Evolutionary conservation across 1,139 yeast genomes (phyloP).

Genomic region (Diutina rugosa): DNA sequence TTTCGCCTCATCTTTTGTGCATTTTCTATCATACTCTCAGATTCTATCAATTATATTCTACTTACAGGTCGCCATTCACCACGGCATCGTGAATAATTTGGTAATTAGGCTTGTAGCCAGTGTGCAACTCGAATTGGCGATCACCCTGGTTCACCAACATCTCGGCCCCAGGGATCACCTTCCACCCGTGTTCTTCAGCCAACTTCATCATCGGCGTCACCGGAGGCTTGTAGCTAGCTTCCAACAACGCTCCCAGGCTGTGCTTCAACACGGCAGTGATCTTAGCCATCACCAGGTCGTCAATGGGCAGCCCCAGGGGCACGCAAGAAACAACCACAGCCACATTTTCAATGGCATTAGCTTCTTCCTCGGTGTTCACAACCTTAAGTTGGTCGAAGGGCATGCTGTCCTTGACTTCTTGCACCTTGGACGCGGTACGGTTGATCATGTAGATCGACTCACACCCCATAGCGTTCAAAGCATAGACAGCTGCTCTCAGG

Average conservation of each 20-base stretch:
- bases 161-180: slow-evolving; percentile 72
- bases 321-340: slow-evolving; percentile 71
- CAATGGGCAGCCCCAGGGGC: slow-evolving; percentile 78
- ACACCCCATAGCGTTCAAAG: slow-evolving; percentile 73
- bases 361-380: slow-evolving; percentile 33
- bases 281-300: slow-evolving; percentile 31
- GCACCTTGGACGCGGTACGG: slow-evolving; percentile 61
- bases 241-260: slow-evolving; percentile 36
- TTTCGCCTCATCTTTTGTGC: neutral
- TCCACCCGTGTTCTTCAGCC: slow-evolving; percentile 56
- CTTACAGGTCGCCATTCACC: neutral
- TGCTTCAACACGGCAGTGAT: slow-evolving; percentile 37
- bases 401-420: slow-evolving; percentile 45
- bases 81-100: neutral
- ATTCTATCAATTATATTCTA: neutral
- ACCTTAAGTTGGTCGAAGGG: slow-evolving; percentile 48
- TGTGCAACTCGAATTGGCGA: slow-evolving; percentile 72
- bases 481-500: slow-evolving; percentile 87
- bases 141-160: slow-evolving; percentile 91
- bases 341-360: slow-evolving; percentile 23
- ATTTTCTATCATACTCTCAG: neutral
- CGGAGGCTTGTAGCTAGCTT: slow-evolving; percentile 88
- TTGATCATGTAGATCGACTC: slow-evolving; percentile 64
- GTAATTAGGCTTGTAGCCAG: slow-evolving; percentile 25
- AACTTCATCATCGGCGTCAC: slow-evolving; percentile 74